Evolutionary conservation across 73 alveolate species (phyloP), one percentile per base, ranked within the genome.

Genomic region (Effrenium voratum): DNA sequence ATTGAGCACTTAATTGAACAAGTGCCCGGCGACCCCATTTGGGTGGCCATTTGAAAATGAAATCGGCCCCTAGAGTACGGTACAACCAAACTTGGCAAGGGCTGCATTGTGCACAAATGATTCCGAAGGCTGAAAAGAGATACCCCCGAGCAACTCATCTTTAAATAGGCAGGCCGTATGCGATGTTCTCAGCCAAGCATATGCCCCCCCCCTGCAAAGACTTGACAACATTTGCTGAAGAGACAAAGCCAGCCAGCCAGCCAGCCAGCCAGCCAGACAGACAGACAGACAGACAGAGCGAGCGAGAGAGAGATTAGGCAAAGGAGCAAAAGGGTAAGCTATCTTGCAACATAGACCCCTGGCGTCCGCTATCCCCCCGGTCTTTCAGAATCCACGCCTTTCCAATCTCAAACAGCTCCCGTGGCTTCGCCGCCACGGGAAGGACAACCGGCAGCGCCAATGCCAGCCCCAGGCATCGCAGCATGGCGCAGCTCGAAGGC

Each of bases 401-500:
- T 16, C 96, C 96, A 22, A 90, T 45, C 96, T 90, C 96, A 52
- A 90, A 90, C 38, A 90, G 96, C 50, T 90, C 72, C 40, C 96
- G 96, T 8, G 96, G 96, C 96, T 90, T 90, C 28, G 41, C 96
- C 1, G 26, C 57, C 90, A 79, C 57, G 40, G n/a, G 68, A 72
- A 24, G 44, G 47, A 45, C 50, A n/a, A n/a, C n/a, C n/a, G n/a
- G n/a, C n/a, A n/a, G n/a, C n/a, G n/a, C n/a, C n/a, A n/a, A n/a
- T n/a, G n/a, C n/a, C n/a, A n/a, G n/a, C n/a, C n/a, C n/a, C n/a
- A n/a, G n/a, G n/a, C n/a, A n/a, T n/a, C n/a, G n/a, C n/a, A n/a
- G n/a, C n/a, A n/a, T n/a, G n/a, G n/a, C n/a, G n/a, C n/a, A n/a
- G n/a, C n/a, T n/a, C n/a, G n/a, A n/a, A n/a, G n/a, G n/a, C n/a